These are phyloP conservation scores for Stemphylium vesicarium DNA, from an alignment of 2,329 filamentous ascomycete genomes.

Conservation along the genomic window DNA sequence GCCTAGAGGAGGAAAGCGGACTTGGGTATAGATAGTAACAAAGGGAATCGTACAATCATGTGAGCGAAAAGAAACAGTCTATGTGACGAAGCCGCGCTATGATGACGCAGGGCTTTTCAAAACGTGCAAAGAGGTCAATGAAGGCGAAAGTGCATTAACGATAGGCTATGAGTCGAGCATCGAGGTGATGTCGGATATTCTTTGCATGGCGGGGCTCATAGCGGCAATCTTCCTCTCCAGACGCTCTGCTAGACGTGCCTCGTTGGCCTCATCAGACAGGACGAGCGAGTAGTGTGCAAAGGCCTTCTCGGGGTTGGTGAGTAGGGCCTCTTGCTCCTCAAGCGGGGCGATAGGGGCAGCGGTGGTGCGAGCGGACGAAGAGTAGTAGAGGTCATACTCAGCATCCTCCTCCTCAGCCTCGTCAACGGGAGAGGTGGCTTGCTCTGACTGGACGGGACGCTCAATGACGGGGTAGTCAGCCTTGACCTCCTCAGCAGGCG, in stretches of 20 bases:
- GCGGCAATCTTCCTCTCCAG: slow-evolving; percentile 45
- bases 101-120: not conserved
- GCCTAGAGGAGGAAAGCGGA: slow-evolving; percentile 15
- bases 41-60: slow-evolving; percentile 43
- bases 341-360: slow-evolving; percentile 47
- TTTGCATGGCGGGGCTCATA: slow-evolving; percentile 42
- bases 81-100: slow-evolving; percentile 15
- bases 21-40: slow-evolving; percentile 26
- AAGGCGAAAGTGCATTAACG: not conserved
- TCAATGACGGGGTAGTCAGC: slow-evolving; percentile 58
- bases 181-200: slow-evolving; percentile 44
- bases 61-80: slow-evolving; percentile 24
- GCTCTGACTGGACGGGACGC: slow-evolving; percentile 39
- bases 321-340: slow-evolving; percentile 41
- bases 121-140: slow-evolving; percentile 3
- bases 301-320: slow-evolving; percentile 68
- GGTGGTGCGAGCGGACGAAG: slow-evolving; percentile 45
- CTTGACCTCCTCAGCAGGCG: slow-evolving; percentile 55
- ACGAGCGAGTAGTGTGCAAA: slow-evolving; percentile 69
- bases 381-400: slow-evolving; percentile 66
- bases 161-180: slow-evolving; percentile 41
- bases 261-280: slow-evolving; percentile 59
- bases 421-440: slow-evolving; percentile 22
- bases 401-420: slow-evolving; percentile 62
- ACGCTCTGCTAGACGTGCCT: slow-evolving; percentile 39